Evolutionary conservation across 495 filamentous ascomycete species (phyloP).

Genomic region (Copromyces sp.): DNA sequence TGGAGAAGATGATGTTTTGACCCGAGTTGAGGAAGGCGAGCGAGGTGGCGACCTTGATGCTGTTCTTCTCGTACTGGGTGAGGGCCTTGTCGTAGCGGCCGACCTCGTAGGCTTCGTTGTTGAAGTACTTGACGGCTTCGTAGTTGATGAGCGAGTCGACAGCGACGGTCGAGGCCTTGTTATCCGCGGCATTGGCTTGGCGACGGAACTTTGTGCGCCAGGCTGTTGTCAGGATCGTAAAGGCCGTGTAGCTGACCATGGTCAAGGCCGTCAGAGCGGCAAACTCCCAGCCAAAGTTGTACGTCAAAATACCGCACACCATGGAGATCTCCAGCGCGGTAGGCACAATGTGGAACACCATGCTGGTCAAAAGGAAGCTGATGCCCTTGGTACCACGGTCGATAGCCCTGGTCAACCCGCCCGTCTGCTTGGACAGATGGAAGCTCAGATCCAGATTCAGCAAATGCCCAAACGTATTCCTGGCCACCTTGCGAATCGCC

Average conservation of each 20-base stretch:
- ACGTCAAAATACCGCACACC: conserved; percentile 89
- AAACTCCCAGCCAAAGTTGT: conserved; percentile 86
- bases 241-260: conserved; percentile 88
- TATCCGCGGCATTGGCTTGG: conserved; percentile 91
- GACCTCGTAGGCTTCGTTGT: conserved; percentile 93
- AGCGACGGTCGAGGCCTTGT: conserved; percentile 86
- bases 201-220: conserved; percentile 96
- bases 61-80: conserved; percentile 78
- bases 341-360: conserved; percentile 96
- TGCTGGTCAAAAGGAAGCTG: conserved; percentile 89
- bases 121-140: conserved; percentile 99
- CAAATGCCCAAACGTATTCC: conserved; percentile 86
- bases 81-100: conserved; percentile 82
- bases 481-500: conserved; percentile 81
- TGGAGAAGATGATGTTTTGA: conserved; percentile 97
- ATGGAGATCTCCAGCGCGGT: conserved; percentile 89
- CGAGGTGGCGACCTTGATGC: conserved; percentile 92
- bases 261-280: conserved; percentile 83
- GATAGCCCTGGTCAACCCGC: conserved; percentile 86
- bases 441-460: conserved; percentile 85
- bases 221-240: conserved; percentile 89
- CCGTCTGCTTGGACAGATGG: conserved; percentile 87
- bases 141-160: conserved; percentile 97
- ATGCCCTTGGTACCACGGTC: conserved; percentile 97
- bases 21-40: conserved; percentile 90